Base-by-base conservation (phyloP, 1,284 basidiomycete genomes). In the Ceratobasidium sp. region DNA sequence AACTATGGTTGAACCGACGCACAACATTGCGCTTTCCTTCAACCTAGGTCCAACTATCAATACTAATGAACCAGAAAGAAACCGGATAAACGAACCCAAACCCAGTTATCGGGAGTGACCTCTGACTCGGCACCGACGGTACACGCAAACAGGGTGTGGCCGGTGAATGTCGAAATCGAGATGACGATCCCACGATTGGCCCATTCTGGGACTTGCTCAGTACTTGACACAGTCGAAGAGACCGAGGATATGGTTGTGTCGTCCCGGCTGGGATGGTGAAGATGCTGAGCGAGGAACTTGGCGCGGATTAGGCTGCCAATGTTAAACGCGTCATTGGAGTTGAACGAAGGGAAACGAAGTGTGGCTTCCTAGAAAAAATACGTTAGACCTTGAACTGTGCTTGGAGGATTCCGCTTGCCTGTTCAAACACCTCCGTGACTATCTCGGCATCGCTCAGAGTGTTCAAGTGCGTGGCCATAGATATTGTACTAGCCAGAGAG, bases 11-110 rank as follows among this genome's bases (percentile, higher is more conserved):
- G 46, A 79, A 79, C 22, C 78, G 78, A 69, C 77, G 78, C 13
- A 82, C 81, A 29, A 82, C 80, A 53, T 81, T 81, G 63, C 76
- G 78, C 76, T 83, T 83, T 34, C 78, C 81, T 24, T 79, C 76
- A 7, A 81, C 80, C 69, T 72, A 61, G 37, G 39, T 29, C n/a
- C n/a, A 8, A 41, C 7, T 59, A 24, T 37, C 34, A 37, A 37
- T 37, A 37, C 34, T 9, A 37, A 37, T 37, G 6, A 37, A 37
- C 34, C 34, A 37, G 34, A 37, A 37, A 62, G 73, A 71, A 34
- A 62, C 16, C 0, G 9, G 61, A 74, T 14, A 41, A 13, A 63
- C 59, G 53, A 11, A 73, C 59, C 59, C 74, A 75, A 53, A 75
- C 53, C 82, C 79, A 79, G 77, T 83, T 82, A 29, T 79, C 79